phyloP scores from a whole-genome alignment of 2,329 filamentous ascomycete genomes.

The Calonectria crousiana region DNA sequence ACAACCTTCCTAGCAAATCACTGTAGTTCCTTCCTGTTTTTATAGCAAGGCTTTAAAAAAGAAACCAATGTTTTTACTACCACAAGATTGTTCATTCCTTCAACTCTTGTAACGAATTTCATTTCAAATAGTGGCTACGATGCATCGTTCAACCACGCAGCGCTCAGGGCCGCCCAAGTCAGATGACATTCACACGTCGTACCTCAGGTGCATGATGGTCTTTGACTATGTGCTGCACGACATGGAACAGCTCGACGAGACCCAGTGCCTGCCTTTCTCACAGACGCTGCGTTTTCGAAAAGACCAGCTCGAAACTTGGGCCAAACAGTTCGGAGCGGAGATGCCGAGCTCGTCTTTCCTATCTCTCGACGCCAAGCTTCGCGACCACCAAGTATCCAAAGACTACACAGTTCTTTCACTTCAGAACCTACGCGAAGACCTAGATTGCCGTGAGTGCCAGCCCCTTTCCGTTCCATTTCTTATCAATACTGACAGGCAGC shows the following conservation, averaged over 20 bases:
- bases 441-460: slow-evolving; percentile 21
- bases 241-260: not conserved
- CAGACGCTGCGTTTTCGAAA: slow-evolving; percentile 6
- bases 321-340: slow-evolving; percentile 23
- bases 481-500: not conserved
- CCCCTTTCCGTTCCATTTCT: not conserved
- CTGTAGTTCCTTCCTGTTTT: not conserved
- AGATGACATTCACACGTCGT: not conserved
- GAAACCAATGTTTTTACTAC: not conserved
- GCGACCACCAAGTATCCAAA: slow-evolving; percentile 20
- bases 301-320: slow-evolving; percentile 29
- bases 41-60: not conserved
- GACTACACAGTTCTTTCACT: slow-evolving; percentile 19
- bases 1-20: not conserved
- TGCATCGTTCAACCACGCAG: not conserved
- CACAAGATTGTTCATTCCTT: not conserved
- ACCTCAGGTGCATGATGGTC: not conserved
- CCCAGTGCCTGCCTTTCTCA: slow-evolving; percentile 7
- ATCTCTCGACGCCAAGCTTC: slow-evolving; percentile 34
- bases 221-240: not conserved
- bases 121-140: not conserved
- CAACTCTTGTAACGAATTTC: too few species aligned
- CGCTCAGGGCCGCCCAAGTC: not conserved
- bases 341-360: slow-evolving; percentile 6
- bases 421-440: slow-evolving; percentile 21